A percentile compares a stretch with the other conserved stretches of the same genome.
Evolutionary conservation across 306 rosid genomes (phyloP).

Genomic region (Sphenostylis stenocarpa): DNA sequence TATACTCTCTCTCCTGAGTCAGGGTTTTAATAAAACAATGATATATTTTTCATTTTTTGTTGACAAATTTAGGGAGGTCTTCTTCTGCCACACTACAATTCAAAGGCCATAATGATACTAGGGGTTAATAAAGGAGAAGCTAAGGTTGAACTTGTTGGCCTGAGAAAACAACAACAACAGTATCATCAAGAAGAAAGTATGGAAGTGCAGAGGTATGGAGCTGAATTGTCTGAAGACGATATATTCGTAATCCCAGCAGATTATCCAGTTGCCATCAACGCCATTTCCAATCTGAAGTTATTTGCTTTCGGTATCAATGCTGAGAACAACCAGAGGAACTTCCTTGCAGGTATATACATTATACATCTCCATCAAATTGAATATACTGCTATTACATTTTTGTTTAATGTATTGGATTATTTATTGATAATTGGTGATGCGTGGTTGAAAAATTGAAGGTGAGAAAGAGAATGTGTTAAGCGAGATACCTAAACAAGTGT

Average conservation of each 20-base stretch:
- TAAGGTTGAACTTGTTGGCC: slow-evolving; percentile 7
- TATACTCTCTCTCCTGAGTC: not conserved
- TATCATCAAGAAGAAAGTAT: not conserved
- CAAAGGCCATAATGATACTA: slow-evolving; percentile 4
- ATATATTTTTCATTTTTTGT: not conserved
- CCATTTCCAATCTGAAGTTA: slow-evolving; percentile 24
- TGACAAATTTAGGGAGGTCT: slow-evolving; percentile 28
- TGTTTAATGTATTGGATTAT: not conserved
- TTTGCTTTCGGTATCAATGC: slow-evolving; percentile 44
- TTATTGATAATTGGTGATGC: not conserved
- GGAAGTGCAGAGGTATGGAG: slow-evolving; percentile 10
- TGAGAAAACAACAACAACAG: not conserved
- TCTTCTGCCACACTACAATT: slow-evolving; percentile 36
- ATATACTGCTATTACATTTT: not conserved
- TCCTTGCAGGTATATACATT: slow-evolving; percentile 46
- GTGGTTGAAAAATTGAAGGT: slow-evolving; percentile 40
- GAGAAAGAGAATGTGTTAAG: slow-evolving; percentile 41
- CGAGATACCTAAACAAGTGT: slow-evolving; percentile 32
- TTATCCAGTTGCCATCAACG: slow-evolving; percentile 39
- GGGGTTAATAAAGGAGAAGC: slow-evolving; percentile 31
- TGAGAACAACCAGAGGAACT: slow-evolving; percentile 45
- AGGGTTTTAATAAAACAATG: not conserved
- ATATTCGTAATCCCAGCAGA: slow-evolving; percentile 36
- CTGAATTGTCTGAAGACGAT: slow-evolving; percentile 23
- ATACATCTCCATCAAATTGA: not conserved